phyloP scores from a whole-genome alignment of 306 rosid species.

The Castanopsis chinensis region DNA sequence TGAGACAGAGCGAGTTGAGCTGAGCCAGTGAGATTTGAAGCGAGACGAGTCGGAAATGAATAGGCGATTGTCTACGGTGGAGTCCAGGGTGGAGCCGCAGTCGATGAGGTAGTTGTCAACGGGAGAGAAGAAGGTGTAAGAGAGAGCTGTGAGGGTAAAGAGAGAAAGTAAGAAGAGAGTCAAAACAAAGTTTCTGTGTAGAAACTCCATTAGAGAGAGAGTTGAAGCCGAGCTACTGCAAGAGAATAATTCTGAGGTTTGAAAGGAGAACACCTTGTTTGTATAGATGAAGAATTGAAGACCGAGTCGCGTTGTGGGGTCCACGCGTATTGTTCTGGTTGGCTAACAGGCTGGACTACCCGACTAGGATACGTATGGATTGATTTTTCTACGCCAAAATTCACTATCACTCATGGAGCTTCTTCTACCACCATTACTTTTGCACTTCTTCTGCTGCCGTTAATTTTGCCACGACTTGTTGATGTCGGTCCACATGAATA shows the following conservation, averaged over 20 bases:
- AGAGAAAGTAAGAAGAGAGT: conserved; percentile 35
- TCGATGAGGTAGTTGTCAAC: conserved; percentile 78
- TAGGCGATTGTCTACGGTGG: conserved; percentile 54
- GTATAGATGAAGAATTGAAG: background rate
- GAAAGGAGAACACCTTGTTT: background rate
- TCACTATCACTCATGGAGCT: too few relatives aligned
- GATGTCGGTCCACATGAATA: too few relatives aligned
- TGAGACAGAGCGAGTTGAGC: conserved; percentile 28
- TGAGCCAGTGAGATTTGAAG: conserved; percentile 10
- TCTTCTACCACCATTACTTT: too few relatives aligned
- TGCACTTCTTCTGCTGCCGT: too few relatives aligned
- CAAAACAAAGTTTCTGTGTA: background rate
- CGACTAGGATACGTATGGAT: too few relatives aligned
- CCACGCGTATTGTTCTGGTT: background rate
- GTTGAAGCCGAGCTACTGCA: background rate
- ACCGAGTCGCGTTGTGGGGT: background rate
- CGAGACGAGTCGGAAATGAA: conserved; percentile 52
- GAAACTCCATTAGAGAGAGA: conserved; percentile 42
- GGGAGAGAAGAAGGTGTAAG: conserved; percentile 62
- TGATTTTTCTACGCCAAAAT: too few relatives aligned
- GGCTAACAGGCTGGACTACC: background rate
- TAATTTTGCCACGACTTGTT: too few relatives aligned
- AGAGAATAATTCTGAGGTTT: background rate
- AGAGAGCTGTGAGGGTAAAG: conserved; percentile 18
- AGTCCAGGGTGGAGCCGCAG: conserved; percentile 58